A percentile compares a stretch with the other conserved stretches of the same genome.
Conservation (phyloP, 306 rosid species). For the Castanospermum australe region DNA sequence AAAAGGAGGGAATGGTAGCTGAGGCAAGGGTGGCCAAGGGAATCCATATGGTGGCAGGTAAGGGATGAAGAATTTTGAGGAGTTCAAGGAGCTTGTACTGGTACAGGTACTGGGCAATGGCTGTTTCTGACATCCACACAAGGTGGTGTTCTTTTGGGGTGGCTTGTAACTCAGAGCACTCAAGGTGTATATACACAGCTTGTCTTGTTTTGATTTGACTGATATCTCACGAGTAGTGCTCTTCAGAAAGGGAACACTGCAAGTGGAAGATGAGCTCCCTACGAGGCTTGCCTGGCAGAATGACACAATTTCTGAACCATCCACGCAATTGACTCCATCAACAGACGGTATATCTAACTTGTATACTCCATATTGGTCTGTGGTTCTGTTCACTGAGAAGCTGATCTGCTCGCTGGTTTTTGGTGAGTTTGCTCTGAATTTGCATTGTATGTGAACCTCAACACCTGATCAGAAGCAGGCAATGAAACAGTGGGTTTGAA, state of each 20-base stretch:
- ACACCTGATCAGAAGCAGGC: constrained; percentile 43
- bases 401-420: constrained; percentile 45
- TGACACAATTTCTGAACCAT: constrained; percentile 50
- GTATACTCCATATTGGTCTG: constrained; percentile 56
- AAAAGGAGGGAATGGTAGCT: constrained; percentile 31
- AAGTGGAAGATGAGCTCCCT: constrained; percentile 40
- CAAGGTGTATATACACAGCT: constrained; percentile 64
- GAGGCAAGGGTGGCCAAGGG: constrained; percentile 50
- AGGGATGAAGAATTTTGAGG: constrained; percentile 54
- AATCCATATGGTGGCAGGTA: constrained; percentile 43
- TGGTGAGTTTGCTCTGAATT: constrained; percentile 57
- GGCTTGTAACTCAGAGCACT: constrained; percentile 62
- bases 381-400: constrained; percentile 59
- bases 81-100: constrained; percentile 15
- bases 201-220: constrained; percentile 57
- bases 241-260: constrained; percentile 50
- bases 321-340: constrained; percentile 57
- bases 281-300: constrained; percentile 58
- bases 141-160: constrained; percentile 40
- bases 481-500: constrained; percentile 3
- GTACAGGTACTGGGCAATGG: constrained; percentile 7
- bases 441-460: constrained; percentile 68
- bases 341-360: constrained; percentile 61
- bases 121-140: constrained; percentile 40
- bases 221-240: constrained; percentile 49